Evolutionary conservation across 352 stramenopile species (phyloP), one percentile per base, ranked within the genome.

Genomic region (Globisporangium iwayamae): DNA sequence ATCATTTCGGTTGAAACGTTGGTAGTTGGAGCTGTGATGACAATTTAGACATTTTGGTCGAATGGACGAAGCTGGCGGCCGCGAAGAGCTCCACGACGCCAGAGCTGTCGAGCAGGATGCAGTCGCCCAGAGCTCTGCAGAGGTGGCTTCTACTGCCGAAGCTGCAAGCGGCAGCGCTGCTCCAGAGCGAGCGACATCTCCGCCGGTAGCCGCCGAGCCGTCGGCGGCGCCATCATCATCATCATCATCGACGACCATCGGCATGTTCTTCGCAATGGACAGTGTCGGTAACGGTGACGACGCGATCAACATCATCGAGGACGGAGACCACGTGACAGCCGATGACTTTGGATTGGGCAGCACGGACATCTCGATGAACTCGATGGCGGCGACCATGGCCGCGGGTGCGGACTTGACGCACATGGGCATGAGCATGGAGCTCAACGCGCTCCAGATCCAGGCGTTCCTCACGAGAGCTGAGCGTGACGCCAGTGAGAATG

Each of bases 361-460:
- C 50, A 56, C 71, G 0, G 71, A 78, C 62, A 72, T 78, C 60
- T 85, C 79, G 0, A 81, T 84, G 50, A 75, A 76, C 62, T 68
- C 79, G 47, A 89, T 87, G 77, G 60, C 62, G 46, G 48, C 67
- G 38, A 43, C 38, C 38, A 43, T 43, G 38, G 0, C 38, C 9
- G 34, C 61, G 16, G 75, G 68, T 39, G 28, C 43, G 10, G 59
- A 56, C 14, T 83, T 88, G 68, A 16, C 50, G 11, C 75, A 87
- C 60, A 84, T 86, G 69, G 71, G 81, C 66, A 81, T 85, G 68
- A 75, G 60, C 63, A 72, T 87, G 69, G 82, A 88, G 66, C 74
- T 88, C 20, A 76, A 79, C 45, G 61, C 75, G 45, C 69, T 85
- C 58, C 78, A 82, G 62, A 85, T 89, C 53, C 73, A 81, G 18